These are phyloP conservation scores for Microcos paniculata DNA, from an alignment of 345 rosid genomes.

Conservation along the genomic window DNA sequence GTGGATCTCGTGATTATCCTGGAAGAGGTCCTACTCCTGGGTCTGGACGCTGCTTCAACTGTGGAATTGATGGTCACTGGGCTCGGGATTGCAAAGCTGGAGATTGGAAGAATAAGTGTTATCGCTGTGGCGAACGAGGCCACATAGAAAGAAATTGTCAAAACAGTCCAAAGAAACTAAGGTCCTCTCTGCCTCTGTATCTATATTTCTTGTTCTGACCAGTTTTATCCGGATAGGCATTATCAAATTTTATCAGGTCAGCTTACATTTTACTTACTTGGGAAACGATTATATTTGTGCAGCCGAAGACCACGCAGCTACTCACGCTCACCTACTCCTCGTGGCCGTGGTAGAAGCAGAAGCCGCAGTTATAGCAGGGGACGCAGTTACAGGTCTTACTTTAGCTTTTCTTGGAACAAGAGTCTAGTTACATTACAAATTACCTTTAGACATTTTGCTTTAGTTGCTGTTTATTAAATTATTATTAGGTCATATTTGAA, in stretches of 20 bases:
- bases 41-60: slow-evolving; percentile 79
- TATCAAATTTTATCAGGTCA: background rate
- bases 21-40: slow-evolving; percentile 90
- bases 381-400: slow-evolving; percentile 53
- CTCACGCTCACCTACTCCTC: slow-evolving; percentile 67
- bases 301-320: slow-evolving; percentile 48
- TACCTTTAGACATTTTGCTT: background rate
- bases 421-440: background rate
- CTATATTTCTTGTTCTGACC: background rate
- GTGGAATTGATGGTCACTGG: slow-evolving; percentile 94
- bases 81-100: slow-evolving; percentile 93
- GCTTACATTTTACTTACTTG: background rate
- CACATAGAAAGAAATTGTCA: slow-evolving; percentile 82
- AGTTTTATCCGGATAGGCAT: background rate
- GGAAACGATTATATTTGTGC: background rate
- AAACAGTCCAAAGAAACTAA: slow-evolving; percentile 75
- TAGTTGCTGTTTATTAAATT: background rate
- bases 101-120: slow-evolving; percentile 87
- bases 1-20: slow-evolving; percentile 66
- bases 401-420: background rate
- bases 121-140: slow-evolving; percentile 85
- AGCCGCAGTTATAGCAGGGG: slow-evolving; percentile 76
- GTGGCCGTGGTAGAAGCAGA: slow-evolving; percentile 61
- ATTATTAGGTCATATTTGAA: background rate
- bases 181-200: slow-evolving; percentile 21